phyloP scores from a whole-genome alignment of 371 early-diverging fungal species.

The Rhizopus stolonifer region DNA sequence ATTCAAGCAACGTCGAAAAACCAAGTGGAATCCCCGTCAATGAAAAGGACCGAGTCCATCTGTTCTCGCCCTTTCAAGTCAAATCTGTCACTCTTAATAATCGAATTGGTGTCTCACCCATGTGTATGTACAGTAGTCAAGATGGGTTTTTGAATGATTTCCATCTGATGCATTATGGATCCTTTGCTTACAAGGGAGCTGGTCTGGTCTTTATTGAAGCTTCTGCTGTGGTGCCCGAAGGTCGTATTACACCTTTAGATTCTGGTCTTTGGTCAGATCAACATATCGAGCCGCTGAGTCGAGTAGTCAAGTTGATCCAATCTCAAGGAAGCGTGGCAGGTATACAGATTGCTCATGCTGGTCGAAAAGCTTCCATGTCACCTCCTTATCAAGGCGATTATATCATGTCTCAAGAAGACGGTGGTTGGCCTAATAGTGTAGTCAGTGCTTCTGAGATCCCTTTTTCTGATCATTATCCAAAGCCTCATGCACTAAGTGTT shows the following conservation, averaged over 20 bases:
- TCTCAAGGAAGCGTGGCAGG: constrained; percentile 60
- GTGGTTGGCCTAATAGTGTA: constrained; percentile 82
- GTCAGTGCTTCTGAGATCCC: constrained; percentile 67
- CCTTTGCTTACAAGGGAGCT: constrained; percentile 73
- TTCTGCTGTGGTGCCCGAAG: constrained; percentile 70
- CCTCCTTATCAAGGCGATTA: constrained; percentile 47
- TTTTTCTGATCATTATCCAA: constrained; percentile 40
- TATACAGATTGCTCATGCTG: constrained; percentile 84
- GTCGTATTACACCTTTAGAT: constrained; percentile 76
- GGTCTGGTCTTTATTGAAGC: constrained; percentile 81
- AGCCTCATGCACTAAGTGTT: constrained; percentile 63
- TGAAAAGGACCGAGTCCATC: too few species aligned
- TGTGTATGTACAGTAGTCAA: constrained; percentile 58
- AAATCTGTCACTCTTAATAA: constrained; percentile 67
- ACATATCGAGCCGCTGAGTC: constrained; percentile 62
- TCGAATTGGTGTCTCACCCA: constrained; percentile 78
- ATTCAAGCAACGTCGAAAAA: too few species aligned
- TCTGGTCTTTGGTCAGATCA: constrained; percentile 79
- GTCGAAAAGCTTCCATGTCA: constrained; percentile 72
- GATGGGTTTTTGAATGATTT: constrained; percentile 32
- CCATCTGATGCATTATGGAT: constrained; percentile 71
- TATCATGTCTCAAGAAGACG: constrained; percentile 63
- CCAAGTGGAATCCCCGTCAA: too few species aligned
- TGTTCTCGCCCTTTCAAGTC: constrained; percentile 62
- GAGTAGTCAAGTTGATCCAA: constrained; percentile 66